phyloP scores from a whole-genome alignment of 306 rosid genomes.

The Canavalia ensiformis region DNA sequence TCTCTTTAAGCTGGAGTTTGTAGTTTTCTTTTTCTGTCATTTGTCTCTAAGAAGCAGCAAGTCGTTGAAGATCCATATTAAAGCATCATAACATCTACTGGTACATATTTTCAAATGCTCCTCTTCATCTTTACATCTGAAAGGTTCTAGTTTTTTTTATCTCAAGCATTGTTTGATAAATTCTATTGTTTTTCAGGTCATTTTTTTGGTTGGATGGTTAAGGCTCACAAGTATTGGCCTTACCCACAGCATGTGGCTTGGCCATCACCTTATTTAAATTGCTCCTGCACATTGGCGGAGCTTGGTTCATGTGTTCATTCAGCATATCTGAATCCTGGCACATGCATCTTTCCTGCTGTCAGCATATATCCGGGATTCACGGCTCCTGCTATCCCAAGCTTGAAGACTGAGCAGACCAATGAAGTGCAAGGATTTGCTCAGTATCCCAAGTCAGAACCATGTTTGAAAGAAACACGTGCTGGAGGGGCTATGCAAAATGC shows the following conservation, averaged over 20 bases:
- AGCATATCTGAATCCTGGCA: conserved; percentile 45
- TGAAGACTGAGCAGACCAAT: conserved; percentile 54
- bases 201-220: conserved; percentile 67
- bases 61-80: conserved; percentile 54
- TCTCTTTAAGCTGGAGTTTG: conserved; percentile 57
- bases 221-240: conserved; percentile 56
- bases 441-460: conserved; percentile 49
- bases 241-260: conserved; percentile 59
- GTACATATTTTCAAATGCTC: conserved; percentile 48
- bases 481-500: conserved; percentile 53
- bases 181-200: conserved; percentile 55
- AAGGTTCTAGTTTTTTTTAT: not conserved
- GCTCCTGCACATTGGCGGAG: conserved; percentile 49
- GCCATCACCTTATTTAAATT: conserved; percentile 59
- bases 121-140: conserved; percentile 18
- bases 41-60: conserved; percentile 55
- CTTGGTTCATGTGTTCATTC: conserved; percentile 53
- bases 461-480: conserved; percentile 44
- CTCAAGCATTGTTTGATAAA: conserved; percentile 12
- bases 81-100: conserved; percentile 49
- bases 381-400: conserved; percentile 50
- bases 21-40: conserved; percentile 54
- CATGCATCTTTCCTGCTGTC: conserved; percentile 50
- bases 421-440: conserved; percentile 56
- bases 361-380: conserved; percentile 55